phyloP scores from a whole-genome alignment of 768 basidiomycete genomes.

The Lactarius hatsudake region DNA sequence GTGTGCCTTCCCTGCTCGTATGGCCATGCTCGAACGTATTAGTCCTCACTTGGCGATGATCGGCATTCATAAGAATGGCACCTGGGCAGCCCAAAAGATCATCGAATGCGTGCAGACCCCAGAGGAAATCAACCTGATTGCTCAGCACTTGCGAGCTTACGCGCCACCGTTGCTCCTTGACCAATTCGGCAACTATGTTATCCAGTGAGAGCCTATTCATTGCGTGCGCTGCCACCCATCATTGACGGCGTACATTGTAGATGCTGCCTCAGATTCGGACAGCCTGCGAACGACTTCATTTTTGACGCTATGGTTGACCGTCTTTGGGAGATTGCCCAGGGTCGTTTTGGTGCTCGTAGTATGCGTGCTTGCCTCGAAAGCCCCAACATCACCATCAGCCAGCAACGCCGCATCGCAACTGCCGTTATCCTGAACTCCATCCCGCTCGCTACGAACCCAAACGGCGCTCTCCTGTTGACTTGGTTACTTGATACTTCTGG shows the following conservation, averaged over 20 bases:
- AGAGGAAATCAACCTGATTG: slow-evolving; percentile 82
- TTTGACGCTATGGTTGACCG: slow-evolving; percentile 98
- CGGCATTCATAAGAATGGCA: slow-evolving; percentile 99
- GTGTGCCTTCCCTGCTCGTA: slow-evolving; percentile 71
- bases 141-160: slow-evolving; percentile 85
- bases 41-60: slow-evolving; percentile 94
- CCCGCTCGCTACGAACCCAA: slow-evolving; percentile 95
- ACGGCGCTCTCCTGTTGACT: slow-evolving; percentile 91
- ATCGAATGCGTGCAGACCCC: slow-evolving; percentile 90
- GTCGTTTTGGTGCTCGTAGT: slow-evolving; percentile 95
- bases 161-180: slow-evolving; percentile 92
- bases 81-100: slow-evolving; percentile 99
- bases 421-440: slow-evolving; percentile 96
- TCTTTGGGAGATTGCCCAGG: slow-evolving; percentile 98
- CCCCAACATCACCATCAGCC: slow-evolving; percentile 78
- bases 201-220: slow-evolving; percentile 59
- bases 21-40: slow-evolving; percentile 92
- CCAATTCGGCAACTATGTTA: slow-evolving; percentile 91
- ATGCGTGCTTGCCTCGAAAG: slow-evolving; percentile 97
- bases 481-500: slow-evolving; percentile 96
- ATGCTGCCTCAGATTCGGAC: slow-evolving; percentile 86
- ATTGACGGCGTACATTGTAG: slow-evolving; percentile 37
- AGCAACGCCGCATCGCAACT: slow-evolving; percentile 93
- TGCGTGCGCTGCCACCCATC: slow-evolving; percentile 1
- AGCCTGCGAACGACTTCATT: slow-evolving; percentile 90